phyloP scores from a whole-genome alignment of 2,329 filamentous ascomycete genomes.

The Aspergillus flavus region DNA sequence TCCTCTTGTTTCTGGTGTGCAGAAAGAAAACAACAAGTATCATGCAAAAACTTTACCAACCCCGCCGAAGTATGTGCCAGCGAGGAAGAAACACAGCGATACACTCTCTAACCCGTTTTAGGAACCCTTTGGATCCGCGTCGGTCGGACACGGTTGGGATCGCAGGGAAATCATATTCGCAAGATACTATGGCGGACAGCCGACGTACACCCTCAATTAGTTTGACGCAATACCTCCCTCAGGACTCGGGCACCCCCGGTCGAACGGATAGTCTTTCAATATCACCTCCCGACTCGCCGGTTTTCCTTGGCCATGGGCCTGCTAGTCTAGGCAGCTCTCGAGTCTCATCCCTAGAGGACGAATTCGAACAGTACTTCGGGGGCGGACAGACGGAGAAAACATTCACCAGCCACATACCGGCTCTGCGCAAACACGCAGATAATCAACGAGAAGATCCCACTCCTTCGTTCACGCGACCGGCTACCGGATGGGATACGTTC shows the following conservation, averaged over 20 bases:
- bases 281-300: constrained; percentile 51
- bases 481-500: constrained; percentile 63
- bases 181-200: constrained; percentile 41
- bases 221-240: constrained; percentile 14
- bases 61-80: constrained; percentile 41
- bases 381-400: constrained; percentile 23
- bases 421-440: constrained; percentile 26
- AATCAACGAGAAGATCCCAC: neutral
- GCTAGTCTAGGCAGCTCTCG: constrained; percentile 32
- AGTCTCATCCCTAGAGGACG: constrained; percentile 47
- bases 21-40: constrained; percentile 25
- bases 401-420: constrained; percentile 32
- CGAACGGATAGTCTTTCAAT: constrained; percentile 41
- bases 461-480: neutral
- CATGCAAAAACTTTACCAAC: constrained; percentile 38
- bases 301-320: constrained; percentile 21
- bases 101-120: constrained; percentile 17
- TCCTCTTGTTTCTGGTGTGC: constrained; percentile 35
- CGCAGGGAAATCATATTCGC: constrained; percentile 58
- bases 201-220: constrained; percentile 21
- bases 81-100: neutral
- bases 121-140: constrained; percentile 20
- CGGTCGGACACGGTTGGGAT: constrained; percentile 41
- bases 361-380: constrained; percentile 16
- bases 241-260: neutral